Evolutionary conservation across 2,329 filamentous ascomycete genomes (phyloP), one percentile per base, ranked within the genome.

Genomic region (Colletotrichum sp.): DNA sequence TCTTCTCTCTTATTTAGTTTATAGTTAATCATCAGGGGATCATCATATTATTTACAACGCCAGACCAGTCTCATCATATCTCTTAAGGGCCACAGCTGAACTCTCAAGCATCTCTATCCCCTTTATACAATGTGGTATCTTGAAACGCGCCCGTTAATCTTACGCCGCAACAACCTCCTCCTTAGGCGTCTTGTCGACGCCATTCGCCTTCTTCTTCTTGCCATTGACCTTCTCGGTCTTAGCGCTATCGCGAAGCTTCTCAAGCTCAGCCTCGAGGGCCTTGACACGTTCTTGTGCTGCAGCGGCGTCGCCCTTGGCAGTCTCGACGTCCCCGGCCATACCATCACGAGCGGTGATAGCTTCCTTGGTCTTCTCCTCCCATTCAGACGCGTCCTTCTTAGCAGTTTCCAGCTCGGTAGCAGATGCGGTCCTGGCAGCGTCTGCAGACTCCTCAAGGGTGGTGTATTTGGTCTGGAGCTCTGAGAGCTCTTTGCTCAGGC

Each of bases 181-280:
- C 63, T 75, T 69, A 28, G 73, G 52, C 73, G 73, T 71, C 64
- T 74, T 69, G 39, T 77, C 71, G 18, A 62, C 59, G 24, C 84
- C 84, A 30, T 84, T 81, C 13, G 83, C 81, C 79, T 86, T 82
- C 79, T 86, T 83, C 28, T 82, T 79, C 28, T 82, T 79, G 5
- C 83, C 82, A 77, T 86, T 85, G 71, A 83, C 80, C 72, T 86
- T 81, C 6, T 85, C 85, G 65, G 81, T 81, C 69, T 85, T 82
- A 8, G 78, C 71, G 66, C 85, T 82, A 16, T 82, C 80, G 30
- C 80, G 79, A 63, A 82, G 77, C 72, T 81, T 80, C 80, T 84
- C 81, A n/a, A 83, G 72, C 36, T 77, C 74, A 24, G 73, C 74
- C 71, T 78, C 76, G 6, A 70, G 34, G 49, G 71, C 76, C 69